phyloP scores from a whole-genome alignment of 345 rosid genomes.

The Ceriops zippeliana region DNA sequence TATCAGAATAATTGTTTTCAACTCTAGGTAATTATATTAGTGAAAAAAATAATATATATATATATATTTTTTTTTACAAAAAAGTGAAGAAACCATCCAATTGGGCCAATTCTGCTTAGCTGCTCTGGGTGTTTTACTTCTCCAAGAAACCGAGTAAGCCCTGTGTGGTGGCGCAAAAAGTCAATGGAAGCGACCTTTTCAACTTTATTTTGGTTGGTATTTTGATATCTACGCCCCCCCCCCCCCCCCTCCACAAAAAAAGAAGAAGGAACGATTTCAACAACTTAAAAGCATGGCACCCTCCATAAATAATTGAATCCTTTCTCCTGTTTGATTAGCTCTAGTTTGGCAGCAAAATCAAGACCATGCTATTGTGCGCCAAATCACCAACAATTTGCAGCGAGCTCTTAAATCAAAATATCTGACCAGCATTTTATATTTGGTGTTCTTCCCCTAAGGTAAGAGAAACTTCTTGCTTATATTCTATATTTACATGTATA shows the following conservation, averaged over 20 bases:
- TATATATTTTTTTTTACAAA: no score
- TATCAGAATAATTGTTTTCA: no score
- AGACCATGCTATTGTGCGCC: slow-evolving; percentile 1
- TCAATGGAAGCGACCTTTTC: slow-evolving; percentile 31
- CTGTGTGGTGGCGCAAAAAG: slow-evolving; percentile 25
- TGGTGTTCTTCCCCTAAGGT: neutral
- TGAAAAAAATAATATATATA: neutral
- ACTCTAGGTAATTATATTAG: no score
- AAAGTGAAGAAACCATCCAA: neutral
- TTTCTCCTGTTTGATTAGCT: slow-evolving; percentile 9
- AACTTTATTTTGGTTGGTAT: neutral
- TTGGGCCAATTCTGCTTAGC: neutral
- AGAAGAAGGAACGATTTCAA: slow-evolving; percentile 1
- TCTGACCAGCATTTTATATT: neutral
- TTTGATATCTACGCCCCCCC: slow-evolving; percentile 13
- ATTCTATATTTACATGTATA: no score
- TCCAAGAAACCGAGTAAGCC: neutral
- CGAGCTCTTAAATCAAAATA: neutral
- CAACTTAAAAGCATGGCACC: slow-evolving; percentile 16
- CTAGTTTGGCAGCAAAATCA: neutral
- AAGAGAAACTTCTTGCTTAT: no score
- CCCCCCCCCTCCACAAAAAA: no score
- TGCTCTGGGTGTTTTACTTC: neutral
- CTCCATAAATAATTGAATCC: neutral
- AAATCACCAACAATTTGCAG: slow-evolving; percentile 4